Evolutionary conservation across 371 early-diverging fungal species (phyloP).

Genomic region (Phascolomyces articulosus): DNA sequence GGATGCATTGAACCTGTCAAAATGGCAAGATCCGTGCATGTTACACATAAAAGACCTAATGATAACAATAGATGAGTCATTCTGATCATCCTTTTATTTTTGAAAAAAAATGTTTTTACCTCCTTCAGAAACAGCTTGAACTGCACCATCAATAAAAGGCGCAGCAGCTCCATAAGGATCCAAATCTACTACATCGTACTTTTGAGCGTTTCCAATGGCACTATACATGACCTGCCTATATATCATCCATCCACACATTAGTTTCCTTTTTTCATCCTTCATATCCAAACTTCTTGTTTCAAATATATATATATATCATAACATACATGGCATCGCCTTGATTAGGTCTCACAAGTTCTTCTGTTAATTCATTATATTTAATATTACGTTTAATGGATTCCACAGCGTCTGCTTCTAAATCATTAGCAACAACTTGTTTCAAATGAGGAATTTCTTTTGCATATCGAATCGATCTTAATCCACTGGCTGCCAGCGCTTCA

Average conservation of each 20-base stretch:
- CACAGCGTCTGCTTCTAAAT: slow-evolving; percentile 91
- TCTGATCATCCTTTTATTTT: not conserved
- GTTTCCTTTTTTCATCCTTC: not conserved
- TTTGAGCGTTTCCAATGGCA: slow-evolving; percentile 57
- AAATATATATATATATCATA: not conserved
- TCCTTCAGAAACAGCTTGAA: slow-evolving; percentile 92
- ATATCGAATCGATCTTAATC: slow-evolving; percentile 98
- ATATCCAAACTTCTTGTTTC: not conserved
- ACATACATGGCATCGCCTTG: slow-evolving; percentile 76
- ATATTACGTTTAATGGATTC: slow-evolving; percentile 91
- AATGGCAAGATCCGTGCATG: slow-evolving; percentile 99
- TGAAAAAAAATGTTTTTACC: slow-evolving; percentile 49
- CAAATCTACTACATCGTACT: slow-evolving; percentile 88
- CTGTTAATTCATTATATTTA: slow-evolving; percentile 78
- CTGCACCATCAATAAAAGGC: slow-evolving; percentile 97
- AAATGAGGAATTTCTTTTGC: slow-evolving; percentile 92
- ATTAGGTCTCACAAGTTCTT: slow-evolving; percentile 77
- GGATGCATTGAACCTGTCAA: slow-evolving; percentile 92
- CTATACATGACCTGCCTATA: slow-evolving; percentile 81
- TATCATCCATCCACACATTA: too few species aligned
- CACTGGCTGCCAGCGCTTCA: slow-evolving; percentile 99
- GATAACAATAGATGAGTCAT: not conserved
- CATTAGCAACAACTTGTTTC: slow-evolving; percentile 92
- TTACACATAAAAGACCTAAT: slow-evolving; percentile 92
- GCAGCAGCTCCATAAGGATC: slow-evolving; percentile 99